Evolutionary conservation across 176 grass and related monocot genomes (phyloP).

Genomic region (Rhipidocladum racemiflorum): DNA sequence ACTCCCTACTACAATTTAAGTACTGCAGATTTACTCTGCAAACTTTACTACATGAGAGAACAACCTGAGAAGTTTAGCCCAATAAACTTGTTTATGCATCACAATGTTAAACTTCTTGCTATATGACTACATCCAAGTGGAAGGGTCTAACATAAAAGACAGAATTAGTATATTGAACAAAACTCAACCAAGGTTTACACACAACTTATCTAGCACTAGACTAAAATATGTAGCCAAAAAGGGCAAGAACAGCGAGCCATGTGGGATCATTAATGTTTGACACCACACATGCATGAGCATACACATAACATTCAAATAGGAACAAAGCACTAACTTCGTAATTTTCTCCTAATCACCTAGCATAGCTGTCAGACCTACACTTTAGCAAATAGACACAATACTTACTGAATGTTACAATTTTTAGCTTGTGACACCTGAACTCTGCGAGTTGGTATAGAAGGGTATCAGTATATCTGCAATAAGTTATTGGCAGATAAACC

Average conservation of each 20-base stretch:
- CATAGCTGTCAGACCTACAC: slow-evolving; percentile 25
- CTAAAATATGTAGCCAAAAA: slow-evolving; percentile 20
- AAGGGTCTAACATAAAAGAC: not conserved
- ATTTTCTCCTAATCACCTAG: slow-evolving; percentile 37
- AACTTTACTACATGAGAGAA: slow-evolving; percentile 4
- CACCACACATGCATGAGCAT: slow-evolving; percentile 13
- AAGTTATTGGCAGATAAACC: slow-evolving; percentile 53
- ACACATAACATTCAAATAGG: slow-evolving; percentile 28
- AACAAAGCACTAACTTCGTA: slow-evolving; percentile 19
- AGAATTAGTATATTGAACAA: slow-evolving; percentile 21
- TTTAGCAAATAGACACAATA: slow-evolving; percentile 54
- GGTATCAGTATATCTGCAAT: slow-evolving; percentile 54
- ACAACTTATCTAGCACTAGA: not conserved
- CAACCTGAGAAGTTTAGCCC: slow-evolving; percentile 10
- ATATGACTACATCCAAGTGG: slow-evolving; percentile 23
- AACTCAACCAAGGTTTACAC: slow-evolving; percentile 18
- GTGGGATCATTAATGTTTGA: not conserved
- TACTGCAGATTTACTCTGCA: slow-evolving; percentile 21
- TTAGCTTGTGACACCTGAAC: slow-evolving; percentile 58
- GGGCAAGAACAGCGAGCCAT: slow-evolving; percentile 4
- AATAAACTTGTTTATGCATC: not conserved
- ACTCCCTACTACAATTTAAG: not conserved
- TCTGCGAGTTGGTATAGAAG: slow-evolving; percentile 56
- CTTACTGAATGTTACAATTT: slow-evolving; percentile 53
- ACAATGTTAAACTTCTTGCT: not conserved